Conservation (phyloP, 148 eudicot genomes). For the Rhododendron griersonianum region DNA sequence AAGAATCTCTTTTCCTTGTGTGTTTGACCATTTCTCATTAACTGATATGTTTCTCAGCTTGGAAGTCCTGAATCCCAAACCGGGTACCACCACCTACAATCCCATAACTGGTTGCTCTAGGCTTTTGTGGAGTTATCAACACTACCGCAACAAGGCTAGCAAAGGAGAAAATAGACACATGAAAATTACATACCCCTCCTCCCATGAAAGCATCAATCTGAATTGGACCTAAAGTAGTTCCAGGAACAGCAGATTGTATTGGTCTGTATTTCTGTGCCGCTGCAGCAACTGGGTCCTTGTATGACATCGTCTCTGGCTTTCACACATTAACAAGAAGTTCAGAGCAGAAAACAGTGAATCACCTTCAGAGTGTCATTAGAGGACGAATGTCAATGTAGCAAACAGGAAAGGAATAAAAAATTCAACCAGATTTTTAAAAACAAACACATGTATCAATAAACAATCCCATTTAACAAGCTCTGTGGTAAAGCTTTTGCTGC, state of each 20-base stretch:
- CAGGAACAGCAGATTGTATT: constrained; percentile 98
- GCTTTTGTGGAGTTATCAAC: not conserved
- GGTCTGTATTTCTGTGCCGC: constrained; percentile 86
- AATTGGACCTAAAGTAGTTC: constrained; percentile 96
- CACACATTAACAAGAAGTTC: constrained; percentile 1
- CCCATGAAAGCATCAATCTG: constrained; percentile 78
- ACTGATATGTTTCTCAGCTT: not conserved
- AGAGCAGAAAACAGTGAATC: not conserved
- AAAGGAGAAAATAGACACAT: not conserved
- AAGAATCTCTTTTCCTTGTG: not conserved
- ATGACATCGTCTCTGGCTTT: constrained; percentile 62
- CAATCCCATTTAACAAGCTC: not conserved
- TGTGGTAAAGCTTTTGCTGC: not conserved
- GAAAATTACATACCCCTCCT: constrained; percentile 72
- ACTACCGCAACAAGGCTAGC: not conserved
- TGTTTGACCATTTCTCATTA: not conserved
- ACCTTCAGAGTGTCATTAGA: not conserved
- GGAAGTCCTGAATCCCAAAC: not conserved
- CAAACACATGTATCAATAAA: not conserved
- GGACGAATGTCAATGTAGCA: not conserved
- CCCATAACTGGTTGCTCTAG: not conserved
- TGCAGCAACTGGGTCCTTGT: constrained; percentile 90
- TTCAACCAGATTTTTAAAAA: not conserved
- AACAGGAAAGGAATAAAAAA: not conserved
- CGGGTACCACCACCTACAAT: not conserved